A percentile compares a stretch with the other conserved stretches of the same genome.
Conservation (phyloP, 768 basidiomycete species). For the Trametes cubensis region DNA sequence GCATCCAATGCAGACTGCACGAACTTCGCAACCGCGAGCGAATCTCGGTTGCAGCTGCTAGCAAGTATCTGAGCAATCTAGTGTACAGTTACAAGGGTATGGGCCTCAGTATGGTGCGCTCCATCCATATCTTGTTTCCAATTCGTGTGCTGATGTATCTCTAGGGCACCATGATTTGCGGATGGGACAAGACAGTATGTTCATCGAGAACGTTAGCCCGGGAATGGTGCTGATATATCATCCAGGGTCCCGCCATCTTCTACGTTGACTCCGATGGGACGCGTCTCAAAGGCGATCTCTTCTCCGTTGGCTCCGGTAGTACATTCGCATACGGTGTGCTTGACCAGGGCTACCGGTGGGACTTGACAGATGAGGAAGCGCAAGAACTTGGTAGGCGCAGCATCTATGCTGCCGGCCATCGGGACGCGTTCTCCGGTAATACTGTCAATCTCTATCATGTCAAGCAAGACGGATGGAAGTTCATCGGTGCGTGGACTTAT, state of each 20-base stretch:
- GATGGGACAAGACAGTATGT: conserved; percentile 97
- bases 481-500: conserved; percentile 70
- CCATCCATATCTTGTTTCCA: not conserved
- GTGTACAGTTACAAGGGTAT: conserved; percentile 99
- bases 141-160: conserved; percentile 6
- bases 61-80: conserved; percentile 95
- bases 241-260: conserved; percentile 87
- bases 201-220: too few species aligned
- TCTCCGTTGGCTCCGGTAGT: conserved; percentile 97
- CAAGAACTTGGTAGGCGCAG: conserved; percentile 91
- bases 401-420: conserved; percentile 96
- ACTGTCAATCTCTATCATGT: conserved; percentile 96
- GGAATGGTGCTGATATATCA: too few species aligned
- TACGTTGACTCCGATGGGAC: conserved; percentile 98
- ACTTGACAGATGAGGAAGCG: conserved; percentile 89
- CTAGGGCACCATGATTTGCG: conserved; percentile 99
- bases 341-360: conserved; percentile 94
- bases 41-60: conserved; percentile 98
- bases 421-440: conserved; percentile 96
- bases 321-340: conserved; percentile 99
- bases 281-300: conserved; percentile 93
- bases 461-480: conserved; percentile 93
- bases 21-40: conserved; percentile 96
- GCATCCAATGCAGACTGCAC: conserved; percentile 95
- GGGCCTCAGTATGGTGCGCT: conserved; percentile 95